phyloP scores from a whole-genome alignment of 192 early-diverging fungal species.

The Backusella luteola region DNA sequence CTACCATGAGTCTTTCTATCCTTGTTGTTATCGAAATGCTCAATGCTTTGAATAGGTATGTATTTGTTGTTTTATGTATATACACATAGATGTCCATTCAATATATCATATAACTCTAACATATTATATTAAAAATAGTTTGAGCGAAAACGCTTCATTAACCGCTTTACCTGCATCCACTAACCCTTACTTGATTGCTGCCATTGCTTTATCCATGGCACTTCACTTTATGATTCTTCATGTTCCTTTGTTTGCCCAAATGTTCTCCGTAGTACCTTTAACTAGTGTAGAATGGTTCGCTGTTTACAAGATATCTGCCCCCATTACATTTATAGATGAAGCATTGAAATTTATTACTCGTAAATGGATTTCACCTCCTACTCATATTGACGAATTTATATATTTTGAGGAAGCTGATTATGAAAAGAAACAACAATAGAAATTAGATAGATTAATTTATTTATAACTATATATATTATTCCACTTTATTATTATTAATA shows the following conservation, averaged over 20 bases:
- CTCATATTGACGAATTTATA: neutral
- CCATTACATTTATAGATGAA: slow-evolving; percentile 93
- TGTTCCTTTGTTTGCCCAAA: slow-evolving; percentile 89
- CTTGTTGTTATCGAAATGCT: slow-evolving; percentile 98
- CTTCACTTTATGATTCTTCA: slow-evolving; percentile 97
- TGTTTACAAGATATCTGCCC: slow-evolving; percentile 84
- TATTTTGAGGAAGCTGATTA: neutral
- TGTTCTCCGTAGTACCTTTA: slow-evolving; percentile 91
- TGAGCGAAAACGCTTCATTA: slow-evolving; percentile 94
- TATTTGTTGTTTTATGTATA: neutral
- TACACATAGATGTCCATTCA: neutral
- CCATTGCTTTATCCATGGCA: slow-evolving; percentile 85
- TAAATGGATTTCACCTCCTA: slow-evolving; percentile 36
- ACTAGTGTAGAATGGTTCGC: slow-evolving; percentile 87
- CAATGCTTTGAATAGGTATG: slow-evolving; percentile 90
- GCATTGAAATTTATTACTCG: slow-evolving; percentile 65
- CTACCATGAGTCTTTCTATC: slow-evolving; percentile 94
- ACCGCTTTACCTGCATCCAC: slow-evolving; percentile 85
- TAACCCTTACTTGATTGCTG: slow-evolving; percentile 83
- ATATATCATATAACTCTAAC: neutral
- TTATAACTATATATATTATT: neutral
- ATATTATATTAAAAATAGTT: slow-evolving; percentile 26
- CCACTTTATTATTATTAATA: neutral
- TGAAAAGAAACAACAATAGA: neutral
- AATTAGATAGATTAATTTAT: neutral